Conservation (phyloP, 345 rosid genomes). For the Pseudoturritis turrita region DNA sequence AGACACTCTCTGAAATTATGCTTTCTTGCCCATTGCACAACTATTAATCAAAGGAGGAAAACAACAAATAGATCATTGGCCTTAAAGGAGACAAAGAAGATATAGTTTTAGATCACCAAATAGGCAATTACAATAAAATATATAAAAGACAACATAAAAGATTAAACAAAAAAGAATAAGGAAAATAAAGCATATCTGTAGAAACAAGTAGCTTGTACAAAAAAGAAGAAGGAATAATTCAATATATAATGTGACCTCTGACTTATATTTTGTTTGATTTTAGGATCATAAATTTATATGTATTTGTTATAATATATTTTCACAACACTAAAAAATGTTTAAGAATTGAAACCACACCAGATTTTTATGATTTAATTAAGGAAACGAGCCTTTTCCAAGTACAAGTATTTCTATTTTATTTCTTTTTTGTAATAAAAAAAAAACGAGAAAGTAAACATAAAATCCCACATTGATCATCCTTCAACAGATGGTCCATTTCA, state of each 20-base stretch:
- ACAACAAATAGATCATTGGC: constrained; percentile 17
- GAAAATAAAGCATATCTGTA: background rate
- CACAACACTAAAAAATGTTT: background rate
- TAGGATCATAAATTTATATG: background rate
- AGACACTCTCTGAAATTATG: constrained; percentile 18
- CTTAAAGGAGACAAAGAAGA: constrained; percentile 20
- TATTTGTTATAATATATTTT: background rate
- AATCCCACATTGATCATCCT: background rate
- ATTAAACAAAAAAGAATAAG: background rate
- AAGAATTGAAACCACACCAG: background rate
- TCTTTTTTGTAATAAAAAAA: background rate
- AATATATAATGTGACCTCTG: background rate
- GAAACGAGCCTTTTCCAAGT: background rate
- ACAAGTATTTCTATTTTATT: background rate
- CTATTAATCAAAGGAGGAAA: background rate
- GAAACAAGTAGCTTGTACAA: background rate
- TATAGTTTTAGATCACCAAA: constrained; percentile 16
- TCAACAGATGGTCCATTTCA: constrained; percentile 7
- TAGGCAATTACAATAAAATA: background rate
- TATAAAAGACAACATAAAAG: background rate
- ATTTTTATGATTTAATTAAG: background rate
- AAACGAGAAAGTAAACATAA: background rate
- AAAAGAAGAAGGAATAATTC: background rate
- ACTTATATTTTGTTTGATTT: background rate
- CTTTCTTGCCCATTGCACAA: constrained; percentile 21